Conservation (phyloP, 306 rosid species). For the Calophaca sinica region DNA sequence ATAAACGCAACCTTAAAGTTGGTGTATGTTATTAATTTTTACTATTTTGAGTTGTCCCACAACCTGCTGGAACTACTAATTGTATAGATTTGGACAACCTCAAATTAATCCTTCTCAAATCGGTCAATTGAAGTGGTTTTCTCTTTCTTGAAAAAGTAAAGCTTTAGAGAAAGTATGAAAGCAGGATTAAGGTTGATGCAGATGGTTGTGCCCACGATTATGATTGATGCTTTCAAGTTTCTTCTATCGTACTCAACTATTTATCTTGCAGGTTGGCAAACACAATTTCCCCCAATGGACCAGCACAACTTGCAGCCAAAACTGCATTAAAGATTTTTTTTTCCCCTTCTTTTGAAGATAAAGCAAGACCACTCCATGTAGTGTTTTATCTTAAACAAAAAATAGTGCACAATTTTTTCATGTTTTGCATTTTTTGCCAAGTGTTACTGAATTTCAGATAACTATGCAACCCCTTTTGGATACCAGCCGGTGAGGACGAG, state of each 20-base stretch:
- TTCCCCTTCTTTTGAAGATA: not conserved
- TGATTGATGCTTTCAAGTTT: constrained; percentile 39
- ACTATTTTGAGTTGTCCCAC: too few species aligned
- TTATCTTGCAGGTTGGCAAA: not conserved
- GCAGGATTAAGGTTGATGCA: not conserved
- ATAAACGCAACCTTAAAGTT: too few species aligned
- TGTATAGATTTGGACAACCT: not conserved
- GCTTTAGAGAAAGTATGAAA: constrained; percentile 27
- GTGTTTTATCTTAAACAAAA: not conserved
- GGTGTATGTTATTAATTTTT: too few species aligned
- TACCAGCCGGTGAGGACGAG: too few species aligned
- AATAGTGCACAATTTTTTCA: not conserved
- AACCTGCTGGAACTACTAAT: too few species aligned
- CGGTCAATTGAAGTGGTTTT: constrained; percentile 25
- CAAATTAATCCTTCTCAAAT: constrained; percentile 9
- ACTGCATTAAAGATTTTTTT: not conserved
- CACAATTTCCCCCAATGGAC: not conserved
- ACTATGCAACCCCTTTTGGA: too few species aligned
- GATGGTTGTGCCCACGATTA: constrained; percentile 20
- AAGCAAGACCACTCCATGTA: not conserved
- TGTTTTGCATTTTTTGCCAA: constrained; percentile 9
- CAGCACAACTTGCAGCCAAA: constrained; percentile 4
- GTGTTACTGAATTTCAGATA: not conserved
- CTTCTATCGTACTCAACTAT: constrained; percentile 34
- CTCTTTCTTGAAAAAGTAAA: constrained; percentile 37